These are phyloP conservation scores for Vitis cinerea DNA, from an alignment of 164 flowering plant species.

Conservation along the genomic window DNA sequence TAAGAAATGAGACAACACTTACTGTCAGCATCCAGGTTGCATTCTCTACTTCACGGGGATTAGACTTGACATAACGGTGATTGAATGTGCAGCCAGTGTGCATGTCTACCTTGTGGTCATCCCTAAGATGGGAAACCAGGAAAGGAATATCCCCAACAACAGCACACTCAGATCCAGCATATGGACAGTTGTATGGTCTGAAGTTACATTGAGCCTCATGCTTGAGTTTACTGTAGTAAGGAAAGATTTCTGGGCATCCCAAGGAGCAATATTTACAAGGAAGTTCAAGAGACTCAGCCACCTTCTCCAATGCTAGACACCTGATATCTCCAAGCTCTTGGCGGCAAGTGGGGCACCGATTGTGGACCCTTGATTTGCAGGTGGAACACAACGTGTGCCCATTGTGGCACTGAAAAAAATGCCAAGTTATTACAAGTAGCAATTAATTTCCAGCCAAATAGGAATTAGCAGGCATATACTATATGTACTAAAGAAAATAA, in stretches of 20 bases:
- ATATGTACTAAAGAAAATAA: background rate
- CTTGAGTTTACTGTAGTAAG: slow-evolving; percentile 58
- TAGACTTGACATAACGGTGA: slow-evolving; percentile 35
- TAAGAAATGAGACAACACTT: slow-evolving; percentile 9
- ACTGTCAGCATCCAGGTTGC: slow-evolving; percentile 40
- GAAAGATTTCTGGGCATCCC: slow-evolving; percentile 54
- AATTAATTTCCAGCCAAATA: background rate
- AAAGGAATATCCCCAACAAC: slow-evolving; percentile 30
- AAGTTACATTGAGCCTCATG: slow-evolving; percentile 50
- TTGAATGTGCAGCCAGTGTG: slow-evolving; percentile 35
- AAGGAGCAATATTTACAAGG: slow-evolving; percentile 48
- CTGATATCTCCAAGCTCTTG: slow-evolving; percentile 69
- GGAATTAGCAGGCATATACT: background rate
- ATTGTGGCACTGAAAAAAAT: slow-evolving; percentile 52
- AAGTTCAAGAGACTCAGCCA: slow-evolving; percentile 55
- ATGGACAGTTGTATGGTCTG: slow-evolving; percentile 62
- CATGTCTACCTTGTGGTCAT: slow-evolving; percentile 34
- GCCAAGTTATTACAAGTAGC: background rate
- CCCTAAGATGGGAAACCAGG: slow-evolving; percentile 26
- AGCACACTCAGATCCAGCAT: slow-evolving; percentile 45
- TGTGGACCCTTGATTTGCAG: slow-evolving; percentile 57
- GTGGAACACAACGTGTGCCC: slow-evolving; percentile 66
- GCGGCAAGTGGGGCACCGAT: slow-evolving; percentile 61
- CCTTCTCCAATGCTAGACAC: slow-evolving; percentile 54
- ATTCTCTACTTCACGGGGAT: slow-evolving; percentile 33